These are phyloP conservation scores for Acacia confusa DNA, from an alignment of 306 rosid genomes.

Conservation along the genomic window DNA sequence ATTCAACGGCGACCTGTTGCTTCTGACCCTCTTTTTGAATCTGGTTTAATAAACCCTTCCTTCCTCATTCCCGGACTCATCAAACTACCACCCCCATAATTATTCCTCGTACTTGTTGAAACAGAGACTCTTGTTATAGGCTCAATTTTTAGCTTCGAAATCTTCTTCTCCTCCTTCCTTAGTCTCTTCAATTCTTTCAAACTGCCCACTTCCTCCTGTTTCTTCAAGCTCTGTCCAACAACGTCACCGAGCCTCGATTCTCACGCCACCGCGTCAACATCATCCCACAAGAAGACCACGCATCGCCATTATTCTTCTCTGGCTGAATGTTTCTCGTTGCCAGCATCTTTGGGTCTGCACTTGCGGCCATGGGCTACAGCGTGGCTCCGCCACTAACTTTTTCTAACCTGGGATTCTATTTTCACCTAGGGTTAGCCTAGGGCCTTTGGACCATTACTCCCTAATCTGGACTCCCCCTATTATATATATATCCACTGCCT, in stretches of 20 bases:
- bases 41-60: slow-evolving; percentile 39
- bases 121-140: slow-evolving; percentile 55
- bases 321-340: too few species aligned
- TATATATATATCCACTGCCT: too few species aligned
- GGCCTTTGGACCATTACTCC: too few species aligned
- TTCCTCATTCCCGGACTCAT: slow-evolving; percentile 27
- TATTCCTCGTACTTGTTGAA: slow-evolving; percentile 33
- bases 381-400: too few species aligned
- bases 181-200: slow-evolving; percentile 40
- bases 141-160: slow-evolving; percentile 61
- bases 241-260: not conserved
- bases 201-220: slow-evolving; percentile 25
- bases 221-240: not conserved
- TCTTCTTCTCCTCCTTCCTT: slow-evolving; percentile 33
- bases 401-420: too few species aligned
- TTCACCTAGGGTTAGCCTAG: too few species aligned
- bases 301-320: slow-evolving; percentile 8
- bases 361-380: too few species aligned
- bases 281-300: slow-evolving; percentile 41
- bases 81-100: slow-evolving; percentile 6
- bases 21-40: slow-evolving; percentile 29
- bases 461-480: too few species aligned
- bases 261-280: not conserved
- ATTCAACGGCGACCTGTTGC: slow-evolving; percentile 16
- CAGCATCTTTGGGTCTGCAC: too few species aligned